Base-by-base conservation (phyloP, 805 yeast genomes). In the Hagleromyces aurorensis region DNA sequence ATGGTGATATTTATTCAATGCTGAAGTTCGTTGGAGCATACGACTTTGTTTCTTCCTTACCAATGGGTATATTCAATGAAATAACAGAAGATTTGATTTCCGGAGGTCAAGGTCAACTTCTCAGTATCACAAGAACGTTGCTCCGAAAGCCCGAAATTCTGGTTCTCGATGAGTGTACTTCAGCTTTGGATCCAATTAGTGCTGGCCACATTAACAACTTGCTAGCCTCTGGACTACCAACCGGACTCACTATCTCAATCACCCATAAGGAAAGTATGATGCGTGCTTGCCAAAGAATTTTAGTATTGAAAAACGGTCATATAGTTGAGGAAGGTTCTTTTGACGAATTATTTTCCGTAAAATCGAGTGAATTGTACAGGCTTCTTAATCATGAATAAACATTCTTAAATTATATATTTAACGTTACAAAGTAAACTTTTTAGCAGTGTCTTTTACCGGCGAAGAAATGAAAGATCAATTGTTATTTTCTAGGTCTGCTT, bases 101-200 rank as follows among this genome's bases (percentile, higher is more conserved):
- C 1, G 94, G 94, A 16, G 98, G 98, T 2, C 97, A 91, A 52
- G 65, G 79, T 6, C 97, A 91, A 51, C 60, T 96, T 33, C 51
- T 91, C 2, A 77, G 91, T 0, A 73, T 91, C 29, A 94, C 89
- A 0, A 65, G 97, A 29, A 91, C 94, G 0, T 39, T 91, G 3
- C 34, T 87, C 4, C 58, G 87, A 20, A 61, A 66, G 13, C 91
- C 96, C 0, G 55, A 73, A 22, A 58, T 86, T 4, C 47, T 74
- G 30, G 59, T 76, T 12, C 55, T 91, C 27, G 98, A 91, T 55
- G 98, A 91, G 51, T 78, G 87, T 43, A 86, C 97, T 0, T 77
- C 96, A 0, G 81, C 94, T 0, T 61, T 91, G 27, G 98, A 91
- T 50, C 64, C 77, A 0, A 69, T 64, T 12, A 80, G 77, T 40